Evolutionary conservation across 1,284 basidiomycete genomes (phyloP).

Genomic region (Sporisorium iseilematis-ciliati): DNA sequence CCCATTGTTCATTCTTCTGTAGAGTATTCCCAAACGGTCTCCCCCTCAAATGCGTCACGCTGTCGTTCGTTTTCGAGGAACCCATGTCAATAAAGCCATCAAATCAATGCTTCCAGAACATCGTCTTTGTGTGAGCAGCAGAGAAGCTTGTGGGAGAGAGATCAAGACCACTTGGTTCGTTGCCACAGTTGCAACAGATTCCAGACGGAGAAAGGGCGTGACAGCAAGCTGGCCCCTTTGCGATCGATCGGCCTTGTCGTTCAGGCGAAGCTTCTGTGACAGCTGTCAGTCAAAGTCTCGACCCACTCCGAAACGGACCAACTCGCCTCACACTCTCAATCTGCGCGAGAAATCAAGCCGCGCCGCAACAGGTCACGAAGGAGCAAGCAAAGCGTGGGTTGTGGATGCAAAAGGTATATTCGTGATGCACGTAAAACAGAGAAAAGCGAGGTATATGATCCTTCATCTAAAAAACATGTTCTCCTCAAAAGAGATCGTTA

Average conservation of each 20-base stretch:
- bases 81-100: not conserved
- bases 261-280: too few species aligned
- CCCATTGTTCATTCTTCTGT: slow-evolving; percentile 15
- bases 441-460: slow-evolving; percentile 3
- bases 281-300: too few species aligned
- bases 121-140: too few species aligned
- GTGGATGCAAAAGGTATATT: slow-evolving; percentile 6
- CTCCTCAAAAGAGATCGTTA: not conserved
- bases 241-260: too few species aligned
- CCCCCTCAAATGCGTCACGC: slow-evolving; percentile 11
- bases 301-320: not conserved
- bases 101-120: too few species aligned
- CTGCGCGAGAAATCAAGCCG: not conserved
- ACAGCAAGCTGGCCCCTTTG: too few species aligned
- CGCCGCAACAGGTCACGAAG: not conserved
- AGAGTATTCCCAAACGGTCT: slow-evolving; percentile 17
- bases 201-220: too few species aligned
- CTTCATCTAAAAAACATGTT: slow-evolving; percentile 2
- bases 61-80: slow-evolving; percentile 16
- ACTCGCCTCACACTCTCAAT: not conserved
- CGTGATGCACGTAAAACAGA: slow-evolving; percentile 1
- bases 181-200: too few species aligned
- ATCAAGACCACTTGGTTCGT: too few species aligned
- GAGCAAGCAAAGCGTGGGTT: not conserved
- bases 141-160: not conserved